Evolutionary conservation across 225 moss, liverwort and hornwort species (phyloP).

Genomic region (Marchantia paleacea): DNA sequence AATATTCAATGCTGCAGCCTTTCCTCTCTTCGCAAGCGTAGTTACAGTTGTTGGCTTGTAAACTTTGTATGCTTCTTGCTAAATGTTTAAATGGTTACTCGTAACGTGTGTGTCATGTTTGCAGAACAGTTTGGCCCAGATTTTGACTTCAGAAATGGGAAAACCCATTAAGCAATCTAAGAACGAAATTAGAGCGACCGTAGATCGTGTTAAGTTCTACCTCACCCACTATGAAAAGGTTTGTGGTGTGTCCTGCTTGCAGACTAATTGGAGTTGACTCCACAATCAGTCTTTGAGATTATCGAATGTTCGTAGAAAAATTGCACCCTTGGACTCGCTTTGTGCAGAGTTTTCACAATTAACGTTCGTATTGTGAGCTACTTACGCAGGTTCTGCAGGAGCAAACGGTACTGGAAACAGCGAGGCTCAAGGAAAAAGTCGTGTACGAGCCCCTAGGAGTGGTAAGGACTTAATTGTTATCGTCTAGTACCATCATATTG

Average conservation of each 20-base stretch:
- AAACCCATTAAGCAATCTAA: constrained; percentile 88
- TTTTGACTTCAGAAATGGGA: constrained; percentile 89
- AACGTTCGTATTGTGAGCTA: not conserved
- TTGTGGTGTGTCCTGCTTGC: not conserved
- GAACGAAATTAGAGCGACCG: constrained; percentile 85
- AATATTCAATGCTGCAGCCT: not conserved
- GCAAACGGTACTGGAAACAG: constrained; percentile 63
- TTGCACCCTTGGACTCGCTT: too few species aligned
- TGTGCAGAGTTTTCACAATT: too few species aligned
- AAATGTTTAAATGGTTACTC: not conserved
- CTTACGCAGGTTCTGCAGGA: constrained; percentile 56
- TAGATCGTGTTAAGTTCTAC: constrained; percentile 77
- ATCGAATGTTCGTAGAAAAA: not conserved
- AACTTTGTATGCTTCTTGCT: not conserved
- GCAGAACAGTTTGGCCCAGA: constrained; percentile 67
- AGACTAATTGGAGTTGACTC: not conserved
- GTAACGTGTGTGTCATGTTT: not conserved
- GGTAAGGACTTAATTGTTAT: constrained; percentile 31
- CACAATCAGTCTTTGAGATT: not conserved
- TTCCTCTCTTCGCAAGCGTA: not conserved
- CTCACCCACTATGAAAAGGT: constrained; percentile 78
- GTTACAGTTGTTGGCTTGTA: not conserved
- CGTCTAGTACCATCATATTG: not conserved
- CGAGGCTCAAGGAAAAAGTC: constrained; percentile 67
- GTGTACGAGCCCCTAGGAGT: constrained; percentile 93